Evolutionary conservation across 176 grass and related monocot genomes (phyloP).

Genomic region (Triticum urartu): DNA sequence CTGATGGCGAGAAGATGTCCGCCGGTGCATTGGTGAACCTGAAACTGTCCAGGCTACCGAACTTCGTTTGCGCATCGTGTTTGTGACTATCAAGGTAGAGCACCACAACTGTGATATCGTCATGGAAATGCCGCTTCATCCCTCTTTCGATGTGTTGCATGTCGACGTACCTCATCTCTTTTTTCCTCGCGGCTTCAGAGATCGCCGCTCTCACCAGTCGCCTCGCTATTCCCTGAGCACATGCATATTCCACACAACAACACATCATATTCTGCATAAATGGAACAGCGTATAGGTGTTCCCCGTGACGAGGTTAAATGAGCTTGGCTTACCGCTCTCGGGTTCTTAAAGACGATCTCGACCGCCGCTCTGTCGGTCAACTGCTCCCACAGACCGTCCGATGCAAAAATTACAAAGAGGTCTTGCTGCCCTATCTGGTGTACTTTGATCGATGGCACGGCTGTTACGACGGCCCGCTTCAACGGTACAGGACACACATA

Average conservation of each 20-base stretch:
- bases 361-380: slow-evolving; percentile 44
- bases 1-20: slow-evolving; percentile 28
- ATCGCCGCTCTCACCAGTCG: slow-evolving; percentile 49
- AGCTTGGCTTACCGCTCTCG: slow-evolving; percentile 34
- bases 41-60: background rate
- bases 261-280: background rate
- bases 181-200: slow-evolving; percentile 53
- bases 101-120: slow-evolving; percentile 56
- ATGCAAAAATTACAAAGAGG: slow-evolving; percentile 58
- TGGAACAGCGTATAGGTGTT: background rate
- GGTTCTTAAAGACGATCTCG: slow-evolving; percentile 55
- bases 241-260: slow-evolving; percentile 14
- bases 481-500: slow-evolving; percentile 25
- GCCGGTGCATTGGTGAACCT: slow-evolving; percentile 16
- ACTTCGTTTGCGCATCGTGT: background rate
- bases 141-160: slow-evolving; percentile 45
- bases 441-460: slow-evolving; percentile 52
- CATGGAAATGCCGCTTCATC: slow-evolving; percentile 42
- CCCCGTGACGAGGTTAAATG: background rate
- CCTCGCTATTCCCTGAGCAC: slow-evolving; percentile 48
- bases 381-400: slow-evolving; percentile 64
- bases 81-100: slow-evolving; percentile 46
- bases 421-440: slow-evolving; percentile 46
- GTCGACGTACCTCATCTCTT: slow-evolving; percentile 55
- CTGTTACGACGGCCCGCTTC: slow-evolving; percentile 42